These are phyloP conservation scores for Dunaliella sp. DNA, from an alignment of 139 green algal genomes.

Conservation along the genomic window DNA sequence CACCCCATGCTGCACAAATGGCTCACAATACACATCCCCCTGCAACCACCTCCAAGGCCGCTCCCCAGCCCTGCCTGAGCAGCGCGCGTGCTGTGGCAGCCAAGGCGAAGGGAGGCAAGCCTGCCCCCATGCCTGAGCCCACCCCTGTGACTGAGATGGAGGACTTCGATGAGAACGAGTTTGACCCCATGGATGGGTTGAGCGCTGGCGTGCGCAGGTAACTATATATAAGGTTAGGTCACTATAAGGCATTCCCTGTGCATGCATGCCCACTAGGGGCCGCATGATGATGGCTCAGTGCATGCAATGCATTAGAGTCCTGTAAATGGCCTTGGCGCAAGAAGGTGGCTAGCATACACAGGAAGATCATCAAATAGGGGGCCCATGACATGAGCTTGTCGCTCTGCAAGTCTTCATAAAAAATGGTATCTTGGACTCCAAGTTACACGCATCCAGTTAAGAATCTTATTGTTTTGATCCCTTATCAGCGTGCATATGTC, in stretches of 20 bases:
- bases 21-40: too few species aligned
- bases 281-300: neutral
- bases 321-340: neutral
- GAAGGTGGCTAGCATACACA: neutral
- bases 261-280: neutral
- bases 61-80: neutral
- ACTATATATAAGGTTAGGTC: too few species aligned
- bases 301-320: neutral
- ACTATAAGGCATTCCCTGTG: neutral
- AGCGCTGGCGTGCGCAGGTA: constrained; percentile 11
- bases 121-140: neutral
- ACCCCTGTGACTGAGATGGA: neutral
- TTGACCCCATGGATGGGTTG: constrained; percentile 20
- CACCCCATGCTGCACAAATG: neutral
- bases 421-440: too few species aligned
- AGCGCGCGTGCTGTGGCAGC: neutral
- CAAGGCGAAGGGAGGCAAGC: neutral
- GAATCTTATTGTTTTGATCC: too few species aligned
- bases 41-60: too few species aligned
- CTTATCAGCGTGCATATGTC: too few species aligned
- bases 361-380: neutral
- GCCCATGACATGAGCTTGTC: neutral
- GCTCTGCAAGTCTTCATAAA: too few species aligned
- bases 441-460: too few species aligned
- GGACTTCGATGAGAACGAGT: constrained; percentile 22